Evolutionary conservation across 2,329 filamentous ascomycete genomes (phyloP).

Genomic region (Microdochium trichocladiopsis): DNA sequence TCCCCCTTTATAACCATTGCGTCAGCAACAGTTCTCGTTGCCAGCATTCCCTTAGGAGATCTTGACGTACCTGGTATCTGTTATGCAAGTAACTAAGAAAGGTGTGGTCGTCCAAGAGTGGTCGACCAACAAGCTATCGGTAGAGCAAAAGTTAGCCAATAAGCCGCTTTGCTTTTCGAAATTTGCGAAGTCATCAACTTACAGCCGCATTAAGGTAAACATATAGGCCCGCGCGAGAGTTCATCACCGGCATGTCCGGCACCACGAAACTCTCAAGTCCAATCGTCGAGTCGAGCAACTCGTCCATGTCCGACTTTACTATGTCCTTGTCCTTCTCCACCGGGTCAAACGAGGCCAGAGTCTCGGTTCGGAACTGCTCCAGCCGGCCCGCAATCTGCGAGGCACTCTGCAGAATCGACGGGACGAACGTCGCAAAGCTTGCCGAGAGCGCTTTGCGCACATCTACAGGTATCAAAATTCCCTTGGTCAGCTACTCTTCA

Average conservation of each 20-base stretch:
- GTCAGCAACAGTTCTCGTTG: not conserved
- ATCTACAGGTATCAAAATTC: constrained; percentile 20
- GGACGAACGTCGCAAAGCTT: constrained; percentile 45
- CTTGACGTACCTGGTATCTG: constrained; percentile 63
- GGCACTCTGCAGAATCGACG: constrained; percentile 48
- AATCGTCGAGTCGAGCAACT: constrained; percentile 49
- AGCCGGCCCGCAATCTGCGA: constrained; percentile 46
- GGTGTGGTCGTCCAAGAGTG: constrained; percentile 72
- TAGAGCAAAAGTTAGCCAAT: constrained; percentile 13
- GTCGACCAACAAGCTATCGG: constrained; percentile 73
- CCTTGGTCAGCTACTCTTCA: not conserved
- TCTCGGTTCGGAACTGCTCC: constrained; percentile 51
- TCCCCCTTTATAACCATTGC: constrained; percentile 52
- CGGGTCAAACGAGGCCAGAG: constrained; percentile 47
- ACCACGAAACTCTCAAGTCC: constrained; percentile 47
- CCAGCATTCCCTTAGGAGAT: not conserved
- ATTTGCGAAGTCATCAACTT: constrained; percentile 19
- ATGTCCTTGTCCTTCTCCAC: constrained; percentile 43
- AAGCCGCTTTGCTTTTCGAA: not conserved
- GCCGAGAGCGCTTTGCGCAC: constrained; percentile 41
- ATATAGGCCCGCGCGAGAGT: constrained; percentile 76
- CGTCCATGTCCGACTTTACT: constrained; percentile 44
- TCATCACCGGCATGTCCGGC: constrained; percentile 61
- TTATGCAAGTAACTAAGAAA: constrained; percentile 78
- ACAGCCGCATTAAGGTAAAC: constrained; percentile 79